Conservation (phyloP, 306 rosid species). For the Malus fusca region DNA sequence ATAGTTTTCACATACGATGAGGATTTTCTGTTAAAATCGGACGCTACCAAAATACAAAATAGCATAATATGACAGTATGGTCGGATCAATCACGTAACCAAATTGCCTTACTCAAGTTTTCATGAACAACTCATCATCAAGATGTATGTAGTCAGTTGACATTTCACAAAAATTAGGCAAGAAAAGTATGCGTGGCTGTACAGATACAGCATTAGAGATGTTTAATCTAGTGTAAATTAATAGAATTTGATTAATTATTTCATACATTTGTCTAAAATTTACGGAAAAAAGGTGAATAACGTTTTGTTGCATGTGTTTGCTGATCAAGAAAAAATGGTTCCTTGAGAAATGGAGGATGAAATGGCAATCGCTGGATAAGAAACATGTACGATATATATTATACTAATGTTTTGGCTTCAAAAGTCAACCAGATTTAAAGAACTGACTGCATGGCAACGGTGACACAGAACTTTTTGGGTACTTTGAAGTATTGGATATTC, state of each 20-base stretch:
- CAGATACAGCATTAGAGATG: neutral
- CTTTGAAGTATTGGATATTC: too few species aligned
- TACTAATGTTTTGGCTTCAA: neutral
- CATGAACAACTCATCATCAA: conserved; percentile 7
- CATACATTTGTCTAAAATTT: neutral
- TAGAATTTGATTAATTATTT: neutral
- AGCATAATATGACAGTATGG: too few species aligned
- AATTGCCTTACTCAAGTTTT: neutral
- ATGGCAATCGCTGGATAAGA: too few species aligned
- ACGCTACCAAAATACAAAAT: fast-evolving
- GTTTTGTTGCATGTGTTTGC: neutral
- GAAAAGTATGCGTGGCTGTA: neutral
- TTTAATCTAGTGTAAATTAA: neutral
- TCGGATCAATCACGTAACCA: too few species aligned
- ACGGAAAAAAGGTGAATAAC: neutral
- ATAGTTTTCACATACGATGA: too few species aligned
- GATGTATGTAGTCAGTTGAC: conserved; percentile 13
- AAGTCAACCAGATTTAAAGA: conserved; percentile 13
- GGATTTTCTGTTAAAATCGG: fast-evolving
- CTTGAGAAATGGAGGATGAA: neutral
- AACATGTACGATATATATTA: neutral
- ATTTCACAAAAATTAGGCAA: neutral
- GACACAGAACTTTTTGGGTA: neutral
- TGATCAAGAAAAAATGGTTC: neutral
- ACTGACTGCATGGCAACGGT: conserved; percentile 8